A percentile compares a stretch with the other conserved stretches of the same genome.
These are phyloP conservation scores for Asterella californica DNA, from an alignment of 225 moss, liverwort and hornwort genomes.

Conservation along the genomic window DNA sequence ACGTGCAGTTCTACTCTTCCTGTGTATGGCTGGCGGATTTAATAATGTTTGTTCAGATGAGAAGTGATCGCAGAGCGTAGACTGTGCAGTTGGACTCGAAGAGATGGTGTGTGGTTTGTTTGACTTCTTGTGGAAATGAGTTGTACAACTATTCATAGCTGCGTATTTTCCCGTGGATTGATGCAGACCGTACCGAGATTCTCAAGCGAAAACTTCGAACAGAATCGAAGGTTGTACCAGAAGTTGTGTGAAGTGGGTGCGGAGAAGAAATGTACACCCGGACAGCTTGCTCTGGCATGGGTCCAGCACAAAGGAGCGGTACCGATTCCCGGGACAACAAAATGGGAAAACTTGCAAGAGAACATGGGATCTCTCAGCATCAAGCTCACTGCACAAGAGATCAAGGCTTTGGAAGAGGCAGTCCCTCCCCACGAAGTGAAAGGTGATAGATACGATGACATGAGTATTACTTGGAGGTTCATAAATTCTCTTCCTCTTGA, in stretches of 20 bases:
- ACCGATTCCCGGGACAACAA: slow-evolving; percentile 31
- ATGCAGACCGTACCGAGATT: slow-evolving; percentile 8
- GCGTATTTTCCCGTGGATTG: too few species aligned
- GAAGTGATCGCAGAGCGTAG: too few species aligned
- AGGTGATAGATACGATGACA: slow-evolving; percentile 3
- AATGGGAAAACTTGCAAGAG: slow-evolving; percentile 24
- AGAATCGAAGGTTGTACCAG: slow-evolving; percentile 22
- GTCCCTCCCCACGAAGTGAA: slow-evolving; percentile 22
- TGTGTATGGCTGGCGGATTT: too few species aligned
- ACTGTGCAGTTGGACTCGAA: too few species aligned
- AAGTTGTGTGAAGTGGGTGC: slow-evolving; percentile 7
- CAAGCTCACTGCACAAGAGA: slow-evolving; percentile 17
- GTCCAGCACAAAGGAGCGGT: slow-evolving; percentile 30
- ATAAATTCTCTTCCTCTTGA: neutral
- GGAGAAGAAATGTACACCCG: slow-evolving; percentile 22
- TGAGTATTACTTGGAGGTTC: neutral
- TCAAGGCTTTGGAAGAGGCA: slow-evolving; percentile 19
- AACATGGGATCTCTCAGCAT: slow-evolving; percentile 22
- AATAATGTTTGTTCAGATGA: too few species aligned
- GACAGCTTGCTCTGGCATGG: slow-evolving; percentile 19
- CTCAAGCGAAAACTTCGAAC: neutral
- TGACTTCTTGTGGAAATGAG: too few species aligned
- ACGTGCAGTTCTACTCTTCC: too few species aligned
- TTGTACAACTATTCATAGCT: too few species aligned
- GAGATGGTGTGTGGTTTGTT: too few species aligned